Base-by-base conservation (phyloP, 2,329 filamentous ascomycete species). In the Aaosphaeria pasadenensis region DNA sequence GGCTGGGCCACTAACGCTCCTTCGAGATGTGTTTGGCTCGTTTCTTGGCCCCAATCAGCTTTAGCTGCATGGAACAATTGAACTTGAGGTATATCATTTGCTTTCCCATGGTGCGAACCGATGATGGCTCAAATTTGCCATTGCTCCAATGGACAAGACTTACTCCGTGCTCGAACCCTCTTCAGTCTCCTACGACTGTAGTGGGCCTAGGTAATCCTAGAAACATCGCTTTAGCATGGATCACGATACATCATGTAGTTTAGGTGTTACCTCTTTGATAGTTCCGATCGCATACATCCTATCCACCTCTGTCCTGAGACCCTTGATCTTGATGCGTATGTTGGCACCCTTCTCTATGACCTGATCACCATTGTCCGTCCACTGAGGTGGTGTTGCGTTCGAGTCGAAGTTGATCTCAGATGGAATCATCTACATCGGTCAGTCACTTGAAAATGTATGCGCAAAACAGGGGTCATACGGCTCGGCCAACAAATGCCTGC, bases 211-310 rank as follows among this genome's bases (percentile, higher is more conserved):
- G 45, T 71, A 72, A 52, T 72, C 69, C 69, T 71, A 49, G n/a
- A 42, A 46, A 39, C 5, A 31, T 50, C 52, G 49, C 13, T 36
- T 24, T 24, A 24, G 17, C 17, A 24, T 24, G 13, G 33, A 9
- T 36, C 9, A 36, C 9, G 9, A 9, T 36, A 11, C 33, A 9
- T 11, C 9, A 36, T 36, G 33, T 13, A 13, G 9, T 36, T 40
- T 40, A 29, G 30, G 24, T 7, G 7, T 30, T 62, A 70, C 83
- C 67, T 87, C 92, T 74, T 95, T 96, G 76, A 99, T 96, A 59
- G 90, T 97, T 51, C 91, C 94, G 70, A 99, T 95, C 35, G 92
- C 94, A 80, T 88, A 96, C 82, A 99, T 95, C 69, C 89, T 87
- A 53, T 89, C 90, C 44, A 97, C 89, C 70, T 97, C 94, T 55